Conservation (phyloP, 805 yeast species). For the Sungouiozyma ichnusensis region DNA sequence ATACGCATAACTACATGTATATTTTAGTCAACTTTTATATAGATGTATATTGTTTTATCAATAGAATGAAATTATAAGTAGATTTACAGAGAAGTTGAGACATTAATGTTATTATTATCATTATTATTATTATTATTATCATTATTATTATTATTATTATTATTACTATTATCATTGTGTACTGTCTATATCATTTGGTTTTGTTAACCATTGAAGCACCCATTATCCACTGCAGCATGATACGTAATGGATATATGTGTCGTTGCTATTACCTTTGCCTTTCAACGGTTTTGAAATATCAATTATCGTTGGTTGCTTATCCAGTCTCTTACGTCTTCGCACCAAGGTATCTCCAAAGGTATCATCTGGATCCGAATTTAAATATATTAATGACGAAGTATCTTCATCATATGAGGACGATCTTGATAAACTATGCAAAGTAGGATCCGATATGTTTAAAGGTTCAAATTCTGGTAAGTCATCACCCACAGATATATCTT, state of each 20-base stretch:
- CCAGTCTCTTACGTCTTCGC: background rate
- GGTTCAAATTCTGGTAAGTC: background rate
- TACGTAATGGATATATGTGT: background rate
- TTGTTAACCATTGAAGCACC: too few species aligned
- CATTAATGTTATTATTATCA: too few species aligned
- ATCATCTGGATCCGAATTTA: background rate
- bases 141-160: too few species aligned
- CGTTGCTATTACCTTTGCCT: background rate
- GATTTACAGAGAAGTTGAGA: too few species aligned
- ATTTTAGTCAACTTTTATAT: background rate
- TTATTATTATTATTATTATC: too few species aligned
- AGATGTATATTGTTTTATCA: background rate
- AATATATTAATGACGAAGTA: background rate
- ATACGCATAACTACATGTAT: background rate
- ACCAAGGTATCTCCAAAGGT: background rate
- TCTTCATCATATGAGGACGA: slow-evolving; percentile 1
- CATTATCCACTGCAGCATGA: background rate
- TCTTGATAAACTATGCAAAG: background rate
- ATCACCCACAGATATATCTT: slow-evolving; percentile 11
- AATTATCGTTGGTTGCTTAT: background rate
- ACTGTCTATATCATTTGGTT: too few species aligned
- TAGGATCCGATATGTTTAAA: background rate
- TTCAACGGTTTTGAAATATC: background rate
- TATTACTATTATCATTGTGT: too few species aligned
- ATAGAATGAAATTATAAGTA: background rate